phyloP scores from a whole-genome alignment of 176 grass and related monocot genomes.

The Oryza australiensis region DNA sequence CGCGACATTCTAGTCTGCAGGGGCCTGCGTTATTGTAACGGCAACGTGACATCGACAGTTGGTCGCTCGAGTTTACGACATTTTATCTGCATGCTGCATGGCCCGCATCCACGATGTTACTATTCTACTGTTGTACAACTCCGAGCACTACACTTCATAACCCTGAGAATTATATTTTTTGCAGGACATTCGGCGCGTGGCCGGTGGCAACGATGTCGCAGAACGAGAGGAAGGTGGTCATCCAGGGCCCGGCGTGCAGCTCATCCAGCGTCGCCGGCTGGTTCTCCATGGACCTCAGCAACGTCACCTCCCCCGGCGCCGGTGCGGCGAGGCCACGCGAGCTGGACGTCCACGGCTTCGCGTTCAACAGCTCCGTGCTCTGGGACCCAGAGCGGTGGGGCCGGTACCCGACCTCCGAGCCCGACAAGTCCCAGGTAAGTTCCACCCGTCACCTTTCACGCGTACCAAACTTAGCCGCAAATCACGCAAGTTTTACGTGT shows the following conservation, averaged over 20 bases:
- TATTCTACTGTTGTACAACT: background rate
- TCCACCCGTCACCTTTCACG: background rate
- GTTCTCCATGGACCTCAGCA: constrained; percentile 59
- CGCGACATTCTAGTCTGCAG: background rate
- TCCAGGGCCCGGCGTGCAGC: constrained; percentile 82
- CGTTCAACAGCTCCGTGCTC: constrained; percentile 90
- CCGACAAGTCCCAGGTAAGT: constrained; percentile 86
- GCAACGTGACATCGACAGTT: constrained; percentile 9
- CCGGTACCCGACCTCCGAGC: constrained; percentile 77
- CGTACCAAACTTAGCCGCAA: background rate
- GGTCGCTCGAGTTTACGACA: background rate
- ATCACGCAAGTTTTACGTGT: background rate
- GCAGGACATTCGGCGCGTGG: constrained; percentile 95
- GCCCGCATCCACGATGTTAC: too few species aligned
- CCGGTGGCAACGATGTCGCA: constrained; percentile 75
- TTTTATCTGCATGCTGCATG: background rate
- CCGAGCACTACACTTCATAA: background rate
- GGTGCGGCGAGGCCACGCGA: constrained; percentile 16
- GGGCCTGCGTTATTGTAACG: background rate
- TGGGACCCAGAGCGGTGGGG: constrained; percentile 97
- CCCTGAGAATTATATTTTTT: background rate
- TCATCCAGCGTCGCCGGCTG: constrained; percentile 74
- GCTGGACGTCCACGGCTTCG: constrained; percentile 63
- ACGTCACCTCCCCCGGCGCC: constrained; percentile 20
- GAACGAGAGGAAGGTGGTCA: constrained; percentile 51